Base-by-base conservation (phyloP, 2,329 filamentous ascomycete species). In the Colletotrichum melonis region DNA sequence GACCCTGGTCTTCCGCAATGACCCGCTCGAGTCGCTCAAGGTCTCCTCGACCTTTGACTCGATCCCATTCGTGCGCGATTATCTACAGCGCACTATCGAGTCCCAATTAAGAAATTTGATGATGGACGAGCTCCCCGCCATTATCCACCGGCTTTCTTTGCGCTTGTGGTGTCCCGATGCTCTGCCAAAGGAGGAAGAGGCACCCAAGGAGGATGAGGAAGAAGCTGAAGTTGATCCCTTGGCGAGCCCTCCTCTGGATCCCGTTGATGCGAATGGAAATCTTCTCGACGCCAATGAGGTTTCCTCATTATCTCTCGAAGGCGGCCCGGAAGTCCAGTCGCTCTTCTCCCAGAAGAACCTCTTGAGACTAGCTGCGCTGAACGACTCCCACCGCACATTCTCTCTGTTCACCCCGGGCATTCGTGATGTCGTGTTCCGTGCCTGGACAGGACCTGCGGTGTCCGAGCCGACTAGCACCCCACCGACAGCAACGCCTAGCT, bases 1-100 rank as follows among this genome's bases (percentile, higher is more conserved):
- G 70, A 99, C 97, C 1, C 88, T 99, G 60, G 97, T 99, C 57
- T 99, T 99, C 82, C 93, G 97, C 78, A 98, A 99, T 89, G 97
- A 99, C 81, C 97, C 97, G 5, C 91, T 99, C 74, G 97, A 99
- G 82, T 98, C 96, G 5, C 91, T 99, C 79, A 98, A 98, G 86
- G 97, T 99, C 76, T 98, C 96, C 1, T 98, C 96, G 77, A 99
- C 97, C 57, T 99, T 99, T 83, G 97, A 99, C 85, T 98, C 96
- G 14, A 99, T 99, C 79, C 96, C 97, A 57, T 99, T 99, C 80
- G 97, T 99, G 75, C 93, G 97, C 77, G 95, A 99, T 82, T 98
- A 98, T 82, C 86, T 99, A 69, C 97, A 99, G 81, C 93, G 94
- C 81, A 97, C 96, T 74, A 99, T 99, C 78, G 97, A 99, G 84